A percentile compares a stretch with the other conserved stretches of the same genome.
phyloP scores from a whole-genome alignment of 2,329 filamentous ascomycete species.

The Sporothrix brasiliensis region DNA sequence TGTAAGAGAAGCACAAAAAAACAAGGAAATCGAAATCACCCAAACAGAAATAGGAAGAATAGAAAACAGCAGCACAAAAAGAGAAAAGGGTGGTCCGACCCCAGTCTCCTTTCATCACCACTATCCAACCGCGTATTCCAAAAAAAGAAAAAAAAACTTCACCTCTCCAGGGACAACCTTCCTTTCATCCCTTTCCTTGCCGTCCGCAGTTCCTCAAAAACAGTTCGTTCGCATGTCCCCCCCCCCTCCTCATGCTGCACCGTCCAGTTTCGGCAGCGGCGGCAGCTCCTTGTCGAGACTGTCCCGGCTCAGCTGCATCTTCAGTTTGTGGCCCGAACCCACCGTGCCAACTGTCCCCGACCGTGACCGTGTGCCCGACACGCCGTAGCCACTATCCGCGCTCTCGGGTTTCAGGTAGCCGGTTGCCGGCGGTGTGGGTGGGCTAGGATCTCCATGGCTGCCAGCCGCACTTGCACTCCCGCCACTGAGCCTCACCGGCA shows the following conservation, averaged over 20 bases:
- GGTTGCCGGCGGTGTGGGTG: constrained; percentile 55
- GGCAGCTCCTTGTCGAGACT: constrained; percentile 65
- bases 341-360: constrained; percentile 34
- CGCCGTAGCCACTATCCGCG: constrained; percentile 53
- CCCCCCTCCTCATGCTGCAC: constrained; percentile 6
- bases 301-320: constrained; percentile 53
- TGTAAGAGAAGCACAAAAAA: background rate
- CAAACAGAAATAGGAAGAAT: background rate
- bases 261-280: constrained; percentile 51
- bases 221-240: background rate
- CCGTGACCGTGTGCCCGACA: constrained; percentile 39
- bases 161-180: constrained; percentile 29
- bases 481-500: background rate
- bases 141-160: constrained; percentile 13
- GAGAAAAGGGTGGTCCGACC: too few species aligned
- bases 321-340: constrained; percentile 41
- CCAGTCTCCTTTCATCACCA: constrained; percentile 1
- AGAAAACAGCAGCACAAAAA: background rate
- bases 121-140: constrained; percentile 30
- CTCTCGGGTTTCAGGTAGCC: constrained; percentile 49
- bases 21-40: background rate
- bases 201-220: background rate
- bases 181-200: constrained; percentile 40
- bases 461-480: background rate
- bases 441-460: constrained; percentile 36